Base-by-base conservation (phyloP, 2,329 filamentous ascomycete species). In the Coleophoma crateriformis region DNA sequence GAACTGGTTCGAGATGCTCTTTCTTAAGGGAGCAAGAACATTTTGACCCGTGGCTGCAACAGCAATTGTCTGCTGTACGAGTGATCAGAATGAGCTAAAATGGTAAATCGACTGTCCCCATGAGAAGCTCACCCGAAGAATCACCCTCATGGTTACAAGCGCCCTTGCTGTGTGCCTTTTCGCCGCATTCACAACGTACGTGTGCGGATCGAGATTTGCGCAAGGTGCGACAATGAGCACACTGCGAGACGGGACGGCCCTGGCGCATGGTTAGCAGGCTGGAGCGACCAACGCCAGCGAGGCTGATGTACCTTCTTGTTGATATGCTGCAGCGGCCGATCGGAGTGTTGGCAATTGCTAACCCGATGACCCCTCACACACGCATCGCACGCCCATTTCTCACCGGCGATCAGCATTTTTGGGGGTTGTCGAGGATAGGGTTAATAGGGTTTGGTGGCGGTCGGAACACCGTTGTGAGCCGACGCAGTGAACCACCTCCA, bases 311-410 rank as follows among this genome's bases (percentile, higher is more conserved):
- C 63, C 58, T 97, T 97, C 71, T 95, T 96, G 71, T 95, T 95
- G 75, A 96, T 95, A 68, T 95, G 90, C 65, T 89, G 87, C 58
- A 97, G 81, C 58, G 88, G 88, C 60, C 92, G 89, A 70, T 96
- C 94, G 69, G 83, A 81, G 72, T 99, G 94, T 70, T 92, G 90
- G 78, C 94, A 99, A 69, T 94, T 96, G 85, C 91, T 97, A 68
- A 99, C 94, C 68, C 94, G 89, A 76, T 99, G 94, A 67, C 94
- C 94, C 72, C 94, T 88, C 68, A 99, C 90, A 75, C 94, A 99
- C 41, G 64, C 64, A 53, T 95, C 89, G 78, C 92, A 97, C 72
- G 92, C 92, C 77, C 83, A 97, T 78, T 97, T 97, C 77, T 96
- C 90, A 71, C 92, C 92, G 78, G 96, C 85, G 70, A 91, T 88